Percentiles rank a stretch among this genome's conserved stretches.
Evolutionary conservation across 495 filamentous ascomycete species (phyloP).

Genomic region (Cenococcum geophilum): DNA sequence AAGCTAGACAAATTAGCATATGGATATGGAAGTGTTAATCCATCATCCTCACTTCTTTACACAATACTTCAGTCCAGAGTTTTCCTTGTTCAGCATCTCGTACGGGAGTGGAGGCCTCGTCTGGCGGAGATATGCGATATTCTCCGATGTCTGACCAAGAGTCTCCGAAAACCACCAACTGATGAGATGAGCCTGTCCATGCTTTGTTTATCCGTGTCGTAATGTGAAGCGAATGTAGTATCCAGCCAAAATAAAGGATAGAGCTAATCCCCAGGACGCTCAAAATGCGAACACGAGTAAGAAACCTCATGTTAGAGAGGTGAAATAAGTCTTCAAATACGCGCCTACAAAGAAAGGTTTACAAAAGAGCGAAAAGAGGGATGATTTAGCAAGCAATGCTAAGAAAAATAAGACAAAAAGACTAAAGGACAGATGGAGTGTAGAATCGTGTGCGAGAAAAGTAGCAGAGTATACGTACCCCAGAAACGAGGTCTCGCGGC

Average conservation of each 20-base stretch:
- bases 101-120: slow-evolving; percentile 9
- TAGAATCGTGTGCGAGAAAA: not conserved
- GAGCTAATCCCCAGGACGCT: not conserved
- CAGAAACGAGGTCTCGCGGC: not conserved
- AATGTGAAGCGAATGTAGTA: slow-evolving; percentile 14
- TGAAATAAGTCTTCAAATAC: not conserved
- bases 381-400: not conserved
- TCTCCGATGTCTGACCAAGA: slow-evolving; percentile 27
- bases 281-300: slow-evolving; percentile 15
- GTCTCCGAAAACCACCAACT: slow-evolving; percentile 28
- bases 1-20: slow-evolving; percentile 11
- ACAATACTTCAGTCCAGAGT: slow-evolving; percentile 23
- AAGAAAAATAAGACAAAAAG: not conserved
- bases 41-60: slow-evolving; percentile 16
- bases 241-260: slow-evolving; percentile 20
- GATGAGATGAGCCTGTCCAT: slow-evolving; percentile 20
- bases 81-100: slow-evolving; percentile 22
- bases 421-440: not conserved
- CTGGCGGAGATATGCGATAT: slow-evolving; percentile 25
- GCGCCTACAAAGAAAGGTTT: not conserved
- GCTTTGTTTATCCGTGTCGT: slow-evolving; percentile 18
- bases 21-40: not conserved
- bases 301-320: slow-evolving; percentile 19
- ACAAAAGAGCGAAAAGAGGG: not conserved
- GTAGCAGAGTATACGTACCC: not conserved